Percentiles rank a stretch among this genome's conserved stretches.
phyloP scores from a whole-genome alignment of 768 basidiomycete species.

The Panaeolus papilionaceus region DNA sequence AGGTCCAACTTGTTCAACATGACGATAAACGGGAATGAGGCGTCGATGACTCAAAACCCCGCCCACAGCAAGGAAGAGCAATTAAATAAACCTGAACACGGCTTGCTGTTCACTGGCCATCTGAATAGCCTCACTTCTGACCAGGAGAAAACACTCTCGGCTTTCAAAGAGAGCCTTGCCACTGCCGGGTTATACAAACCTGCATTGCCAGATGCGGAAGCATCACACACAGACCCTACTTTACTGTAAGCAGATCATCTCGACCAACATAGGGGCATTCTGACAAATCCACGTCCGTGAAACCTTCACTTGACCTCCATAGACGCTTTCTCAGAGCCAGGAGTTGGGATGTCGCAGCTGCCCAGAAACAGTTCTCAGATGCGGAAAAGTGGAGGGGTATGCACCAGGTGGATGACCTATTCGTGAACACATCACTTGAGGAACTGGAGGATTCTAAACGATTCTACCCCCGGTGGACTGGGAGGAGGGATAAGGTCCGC shows the following conservation, averaged over 20 bases:
- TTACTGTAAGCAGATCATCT: conserved; percentile 54
- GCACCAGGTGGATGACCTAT: conserved; percentile 68
- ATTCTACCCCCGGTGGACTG: conserved; percentile 86
- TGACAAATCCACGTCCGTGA: not conserved
- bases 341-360: conserved; percentile 64
- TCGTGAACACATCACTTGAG: conserved; percentile 57
- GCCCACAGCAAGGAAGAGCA: not conserved
- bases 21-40: not conserved
- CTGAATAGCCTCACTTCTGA: conserved; percentile 56
- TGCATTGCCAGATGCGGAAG: conserved; percentile 30
- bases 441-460: conserved; percentile 66
- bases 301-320: conserved; percentile 14
- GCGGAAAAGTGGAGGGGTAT: conserved; percentile 73
- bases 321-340: conserved; percentile 89
- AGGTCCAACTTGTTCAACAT: not conserved
- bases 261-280: conserved; percentile 7
- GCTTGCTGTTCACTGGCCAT: conserved; percentile 47
- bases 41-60: not conserved
- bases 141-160: conserved; percentile 54
- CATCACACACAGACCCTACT: conserved; percentile 71
- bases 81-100: not conserved
- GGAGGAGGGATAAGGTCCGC: conserved; percentile 73
- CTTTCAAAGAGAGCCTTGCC: conserved; percentile 59
- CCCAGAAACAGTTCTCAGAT: conserved; percentile 73
- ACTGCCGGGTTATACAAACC: conserved; percentile 60